Base-by-base conservation (phyloP, 129 eudicot species). In the Oenanthe sinensis region DNA sequence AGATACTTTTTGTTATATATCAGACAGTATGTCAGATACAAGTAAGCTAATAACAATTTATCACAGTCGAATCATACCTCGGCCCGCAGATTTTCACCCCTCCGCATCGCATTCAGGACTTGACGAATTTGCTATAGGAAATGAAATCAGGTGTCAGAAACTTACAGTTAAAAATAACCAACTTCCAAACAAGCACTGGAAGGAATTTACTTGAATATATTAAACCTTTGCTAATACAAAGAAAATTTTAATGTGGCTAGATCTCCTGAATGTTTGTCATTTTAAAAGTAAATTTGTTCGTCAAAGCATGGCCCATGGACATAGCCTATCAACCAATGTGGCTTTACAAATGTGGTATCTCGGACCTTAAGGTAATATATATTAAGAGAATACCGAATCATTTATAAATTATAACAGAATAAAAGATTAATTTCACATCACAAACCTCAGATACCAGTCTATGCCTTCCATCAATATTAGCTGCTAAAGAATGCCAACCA, bases 381-480 rank as follows among this genome's bases (percentile, higher is more conserved):
- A 3, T 5, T 39, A 39, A 39, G 1, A 39, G 42, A 39, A 39
- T 55, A 22, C 13, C 8, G 33, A 36, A 36, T 10, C 33, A 33
- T 58, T 45, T 26, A 26, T 5, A 39, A 39, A 39, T 39, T 39
- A 39, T 39, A 39, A 39, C 2, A 39, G 42, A 39, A 39, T 3
- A 39, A 39, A 74, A 45, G 42, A 44, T 3, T 40, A 22, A 44
- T 33, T 50, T 69, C 55, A 10, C 50, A 72, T 65, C 71, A 81
- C 86, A 81, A 78, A 85, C 92, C 86, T 86, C 87, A 82, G 88
- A 83, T 75, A 90, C 91, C 82, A 90, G 87, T 78, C 97, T 90
- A 20, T 90, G 97, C 70, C 96, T 88, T 52, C 91, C 91, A 75
- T 88, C 92, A 76, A 87, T 82, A 76, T 84, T 91, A 84, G 86